Conservation (phyloP, 805 yeast species). For the Kazachstania psychrophila region DNA sequence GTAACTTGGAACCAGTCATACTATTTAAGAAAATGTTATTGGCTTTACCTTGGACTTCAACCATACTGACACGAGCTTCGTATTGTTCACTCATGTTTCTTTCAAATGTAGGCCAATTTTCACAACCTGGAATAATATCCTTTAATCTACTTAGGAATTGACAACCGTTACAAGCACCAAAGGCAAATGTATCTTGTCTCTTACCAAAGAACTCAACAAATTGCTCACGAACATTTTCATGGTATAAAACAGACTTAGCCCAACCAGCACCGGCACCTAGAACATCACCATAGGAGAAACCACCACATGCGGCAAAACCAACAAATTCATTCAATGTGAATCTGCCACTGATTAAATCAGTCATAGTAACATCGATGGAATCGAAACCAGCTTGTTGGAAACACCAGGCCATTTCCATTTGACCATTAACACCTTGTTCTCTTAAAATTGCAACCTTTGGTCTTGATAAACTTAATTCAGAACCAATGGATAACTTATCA, state of each 20-base stretch:
- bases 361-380: conserved; percentile 93
- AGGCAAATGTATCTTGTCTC: conserved; percentile 86
- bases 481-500: conserved; percentile 37
- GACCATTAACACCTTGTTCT: conserved; percentile 98
- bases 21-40: conserved; percentile 69
- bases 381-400: conserved; percentile 92
- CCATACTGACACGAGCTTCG: conserved; percentile 89
- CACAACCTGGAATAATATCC: conserved; percentile 73
- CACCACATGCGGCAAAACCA: conserved; percentile 98
- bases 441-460: conserved; percentile 94
- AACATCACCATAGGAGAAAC: conserved; percentile 97
- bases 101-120: conserved; percentile 92
- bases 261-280: conserved; percentile 98
- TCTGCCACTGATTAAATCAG: conserved; percentile 71
- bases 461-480: conserved; percentile 22
- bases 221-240: conserved; percentile 64
- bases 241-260: conserved; percentile 92
- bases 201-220: conserved; percentile 75
- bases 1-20: conserved; percentile 89
- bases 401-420: conserved; percentile 97
- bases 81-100: conserved; percentile 88
- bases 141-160: conserved; percentile 87
- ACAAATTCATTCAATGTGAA: conserved; percentile 69
- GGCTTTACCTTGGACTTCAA: conserved; percentile 57
- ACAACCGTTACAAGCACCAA: conserved; percentile 98